Conservation (phyloP, 2,329 filamentous ascomycete species). For the Achaetomium macrosporum region DNA sequence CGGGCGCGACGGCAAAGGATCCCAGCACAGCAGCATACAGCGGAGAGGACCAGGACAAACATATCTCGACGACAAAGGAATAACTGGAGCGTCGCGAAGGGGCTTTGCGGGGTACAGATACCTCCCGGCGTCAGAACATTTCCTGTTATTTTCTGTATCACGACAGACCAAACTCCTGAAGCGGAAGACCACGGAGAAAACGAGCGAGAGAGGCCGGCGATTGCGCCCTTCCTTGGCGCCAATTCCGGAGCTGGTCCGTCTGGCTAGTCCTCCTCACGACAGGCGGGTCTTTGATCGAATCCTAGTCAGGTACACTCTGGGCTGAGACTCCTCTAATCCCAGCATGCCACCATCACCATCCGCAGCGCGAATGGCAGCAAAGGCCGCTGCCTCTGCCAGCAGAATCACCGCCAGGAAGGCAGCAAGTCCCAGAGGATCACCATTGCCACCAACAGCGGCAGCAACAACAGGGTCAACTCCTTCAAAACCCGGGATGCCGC, state of each 20-base stretch:
- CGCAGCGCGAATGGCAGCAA: background rate
- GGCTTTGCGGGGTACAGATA: background rate
- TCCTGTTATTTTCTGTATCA: too few species aligned
- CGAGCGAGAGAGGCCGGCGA: background rate
- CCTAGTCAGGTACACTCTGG: too few species aligned
- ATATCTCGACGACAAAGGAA: background rate
- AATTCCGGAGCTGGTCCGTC: conserved; percentile 22
- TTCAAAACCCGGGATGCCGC: background rate
- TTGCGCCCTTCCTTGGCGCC: conserved; percentile 20
- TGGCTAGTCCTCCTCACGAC: too few species aligned
- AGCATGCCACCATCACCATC: background rate
- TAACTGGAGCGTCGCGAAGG: background rate
- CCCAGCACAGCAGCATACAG: background rate
- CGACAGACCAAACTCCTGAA: too few species aligned
- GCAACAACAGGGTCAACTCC: background rate
- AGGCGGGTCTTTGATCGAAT: too few species aligned
- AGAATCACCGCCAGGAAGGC: background rate
- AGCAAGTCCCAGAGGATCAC: background rate
- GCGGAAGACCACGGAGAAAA: background rate
- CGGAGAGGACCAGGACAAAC: background rate
- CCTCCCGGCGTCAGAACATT: too few species aligned
- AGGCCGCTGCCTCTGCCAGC: background rate
- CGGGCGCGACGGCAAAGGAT: background rate
- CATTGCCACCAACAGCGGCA: background rate
- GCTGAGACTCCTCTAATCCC: background rate